Evolutionary conservation across 2,329 filamentous ascomycete genomes (phyloP).

Genomic region (Alternaria burnsii): DNA sequence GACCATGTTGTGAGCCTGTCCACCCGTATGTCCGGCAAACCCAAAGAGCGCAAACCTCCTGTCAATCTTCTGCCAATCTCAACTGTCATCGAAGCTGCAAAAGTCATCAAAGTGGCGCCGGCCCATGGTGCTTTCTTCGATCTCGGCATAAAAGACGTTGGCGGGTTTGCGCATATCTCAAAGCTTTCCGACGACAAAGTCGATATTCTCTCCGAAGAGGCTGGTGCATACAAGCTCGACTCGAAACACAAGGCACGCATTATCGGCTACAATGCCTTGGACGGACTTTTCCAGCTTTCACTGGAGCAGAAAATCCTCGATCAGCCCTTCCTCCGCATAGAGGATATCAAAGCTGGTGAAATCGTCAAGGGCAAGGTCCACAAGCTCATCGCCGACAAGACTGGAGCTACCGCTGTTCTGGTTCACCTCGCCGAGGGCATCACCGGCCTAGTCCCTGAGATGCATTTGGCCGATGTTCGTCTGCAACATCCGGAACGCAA

Average conservation of each 20-base stretch:
- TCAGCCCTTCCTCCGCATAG: slow-evolving; percentile 88
- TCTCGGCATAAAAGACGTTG: slow-evolving; percentile 70
- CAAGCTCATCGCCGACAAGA: slow-evolving; percentile 79
- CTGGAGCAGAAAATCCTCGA: slow-evolving; percentile 83
- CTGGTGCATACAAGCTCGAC: slow-evolving; percentile 79
- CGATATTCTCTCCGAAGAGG: slow-evolving; percentile 78
- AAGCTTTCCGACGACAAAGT: slow-evolving; percentile 89
- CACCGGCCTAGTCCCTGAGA: slow-evolving; percentile 84
- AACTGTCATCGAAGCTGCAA: slow-evolving; percentile 78
- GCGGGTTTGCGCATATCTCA: slow-evolving; percentile 95
- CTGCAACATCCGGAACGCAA: slow-evolving; percentile 96
- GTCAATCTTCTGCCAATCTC: slow-evolving; percentile 73
- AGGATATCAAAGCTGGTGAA: slow-evolving; percentile 84
- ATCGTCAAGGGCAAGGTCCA: slow-evolving; percentile 85
- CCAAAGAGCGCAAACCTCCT: slow-evolving; percentile 60
- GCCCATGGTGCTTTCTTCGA: slow-evolving; percentile 84
- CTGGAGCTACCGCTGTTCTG: slow-evolving; percentile 82
- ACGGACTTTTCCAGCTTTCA: slow-evolving; percentile 85
- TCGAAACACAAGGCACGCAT: slow-evolving; percentile 83
- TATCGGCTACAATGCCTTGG: slow-evolving; percentile 84
- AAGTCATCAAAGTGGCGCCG: slow-evolving; percentile 79
- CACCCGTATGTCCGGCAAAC: slow-evolving; percentile 47
- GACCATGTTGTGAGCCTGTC: slow-evolving; percentile 81
- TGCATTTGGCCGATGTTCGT: slow-evolving; percentile 86
- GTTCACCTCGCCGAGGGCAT: slow-evolving; percentile 87